These are phyloP conservation scores for Diaporthe eres DNA, from an alignment of 2,329 filamentous ascomycete genomes.

Conservation along the genomic window DNA sequence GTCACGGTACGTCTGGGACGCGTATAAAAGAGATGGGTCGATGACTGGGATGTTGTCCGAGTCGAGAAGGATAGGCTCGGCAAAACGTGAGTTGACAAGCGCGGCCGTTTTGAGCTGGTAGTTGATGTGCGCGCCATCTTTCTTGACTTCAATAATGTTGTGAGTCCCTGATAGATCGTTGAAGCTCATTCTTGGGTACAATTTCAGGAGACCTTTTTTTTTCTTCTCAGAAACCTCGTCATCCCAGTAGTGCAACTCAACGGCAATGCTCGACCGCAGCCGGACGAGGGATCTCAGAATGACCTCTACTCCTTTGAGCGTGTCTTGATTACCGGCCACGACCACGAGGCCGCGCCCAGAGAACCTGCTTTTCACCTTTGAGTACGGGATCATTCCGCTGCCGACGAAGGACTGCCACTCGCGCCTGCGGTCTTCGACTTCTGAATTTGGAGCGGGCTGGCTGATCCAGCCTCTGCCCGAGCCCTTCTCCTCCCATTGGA, in stretches of 20 bases:
- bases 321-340: slow-evolving; percentile 15
- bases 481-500: neutral
- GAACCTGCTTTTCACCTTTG: neutral
- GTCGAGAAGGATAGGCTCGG: slow-evolving; percentile 10
- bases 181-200: neutral
- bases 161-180: slow-evolving; percentile 2
- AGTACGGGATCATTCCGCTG: neutral
- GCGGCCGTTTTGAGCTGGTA: slow-evolving; percentile 20
- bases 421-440: neutral
- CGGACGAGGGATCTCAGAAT: slow-evolving; percentile 5
- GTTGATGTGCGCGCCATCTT: slow-evolving; percentile 6
- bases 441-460: neutral
- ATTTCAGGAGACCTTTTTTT: neutral
- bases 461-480: neutral
- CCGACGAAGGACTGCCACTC: slow-evolving; percentile 15
- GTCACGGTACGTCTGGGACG: slow-evolving; percentile 33
- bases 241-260: slow-evolving; percentile 17
- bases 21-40: slow-evolving; percentile 1
- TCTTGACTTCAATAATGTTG: slow-evolving; percentile 1
- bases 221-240: slow-evolving; percentile 3
- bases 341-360: slow-evolving; percentile 8
- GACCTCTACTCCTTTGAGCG: neutral
- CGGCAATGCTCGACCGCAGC: neutral
- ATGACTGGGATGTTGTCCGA: slow-evolving; percentile 18
- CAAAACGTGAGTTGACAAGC: slow-evolving; percentile 3